phyloP scores from a whole-genome alignment of 2,329 filamentous ascomycete genomes.

The Aspergillus niger region DNA sequence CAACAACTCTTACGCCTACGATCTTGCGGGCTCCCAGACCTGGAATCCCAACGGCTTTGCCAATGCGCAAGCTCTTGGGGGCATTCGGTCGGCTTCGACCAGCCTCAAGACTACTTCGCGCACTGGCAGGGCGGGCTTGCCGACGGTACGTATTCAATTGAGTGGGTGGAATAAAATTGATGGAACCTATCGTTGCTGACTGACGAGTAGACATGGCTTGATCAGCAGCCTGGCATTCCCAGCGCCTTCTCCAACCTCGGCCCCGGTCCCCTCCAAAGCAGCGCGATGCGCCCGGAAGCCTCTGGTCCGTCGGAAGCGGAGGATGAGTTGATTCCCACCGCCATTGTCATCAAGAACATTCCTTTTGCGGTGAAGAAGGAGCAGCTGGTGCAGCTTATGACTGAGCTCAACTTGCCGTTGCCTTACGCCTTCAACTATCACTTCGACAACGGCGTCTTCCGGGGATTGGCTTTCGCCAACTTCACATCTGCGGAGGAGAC shows the following conservation, averaged over 20 bases:
- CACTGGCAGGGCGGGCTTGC: constrained; percentile 61
- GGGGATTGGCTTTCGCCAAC: constrained; percentile 94
- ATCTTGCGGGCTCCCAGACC: constrained; percentile 68
- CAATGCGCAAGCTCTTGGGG: constrained; percentile 66
- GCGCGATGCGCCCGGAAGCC: constrained; percentile 45
- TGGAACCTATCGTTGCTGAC: background rate
- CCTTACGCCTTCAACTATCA: constrained; percentile 99
- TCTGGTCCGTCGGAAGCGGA: constrained; percentile 46
- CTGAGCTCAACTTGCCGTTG: constrained; percentile 86
- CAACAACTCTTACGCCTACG: constrained; percentile 66
- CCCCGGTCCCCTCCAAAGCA: constrained; percentile 44
- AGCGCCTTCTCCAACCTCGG: constrained; percentile 51
- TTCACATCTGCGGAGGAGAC: constrained; percentile 96
- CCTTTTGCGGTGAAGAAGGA: constrained; percentile 98
- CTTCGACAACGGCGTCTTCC: constrained; percentile 96
- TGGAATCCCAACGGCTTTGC: constrained; percentile 79
- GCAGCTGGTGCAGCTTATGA: constrained; percentile 89
- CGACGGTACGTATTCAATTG: constrained; percentile 63
- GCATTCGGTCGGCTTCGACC: constrained; percentile 58
- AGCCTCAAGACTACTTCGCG: constrained; percentile 60
- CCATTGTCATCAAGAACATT: constrained; percentile 99
- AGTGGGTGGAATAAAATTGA: background rate
- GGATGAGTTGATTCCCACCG: constrained; percentile 94
- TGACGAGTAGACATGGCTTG: constrained; percentile 61
- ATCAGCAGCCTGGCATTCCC: constrained; percentile 54